Evolutionary conservation across 108 stramenopile species (phyloP).

Genomic region (Cylindrotheca closterium): DNA sequence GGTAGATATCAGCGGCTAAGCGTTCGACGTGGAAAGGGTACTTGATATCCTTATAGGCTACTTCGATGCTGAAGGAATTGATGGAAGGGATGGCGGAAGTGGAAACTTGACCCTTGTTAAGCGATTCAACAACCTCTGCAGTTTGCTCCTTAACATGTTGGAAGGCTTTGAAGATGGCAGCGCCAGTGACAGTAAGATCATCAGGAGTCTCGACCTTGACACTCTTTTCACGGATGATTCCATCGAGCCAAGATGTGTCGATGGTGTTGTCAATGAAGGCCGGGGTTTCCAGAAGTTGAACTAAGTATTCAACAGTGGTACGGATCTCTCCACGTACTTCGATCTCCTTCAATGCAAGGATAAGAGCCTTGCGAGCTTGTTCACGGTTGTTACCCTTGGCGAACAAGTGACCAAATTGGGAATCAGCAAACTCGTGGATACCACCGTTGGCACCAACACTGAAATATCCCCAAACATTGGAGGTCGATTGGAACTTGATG

Average conservation of each 20-base stretch:
- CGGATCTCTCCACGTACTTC: conserved; percentile 98
- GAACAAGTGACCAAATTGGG: conserved; percentile 98
- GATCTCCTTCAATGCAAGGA: conserved; percentile 95
- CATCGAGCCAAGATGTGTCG: conserved; percentile 96
- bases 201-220: conserved; percentile 70
- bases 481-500: conserved; percentile 98
- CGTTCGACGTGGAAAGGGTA: conserved; percentile 92
- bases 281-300: conserved; percentile 92
- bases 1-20: conserved; percentile 70
- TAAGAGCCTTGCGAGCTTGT: conserved; percentile 91
- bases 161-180: conserved; percentile 91
- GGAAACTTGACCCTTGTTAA: conserved; percentile 92
- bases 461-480: conserved; percentile 98
- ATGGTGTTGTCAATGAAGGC: conserved; percentile 97
- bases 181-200: conserved; percentile 83
- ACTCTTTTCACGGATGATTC: conserved; percentile 90
- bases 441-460: conserved; percentile 96
- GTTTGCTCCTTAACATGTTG: conserved; percentile 72
- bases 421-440: conserved; percentile 98
- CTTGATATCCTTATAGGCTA: conserved; percentile 90
- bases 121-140: conserved; percentile 68
- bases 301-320: conserved; percentile 97
- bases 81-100: conserved; percentile 79
- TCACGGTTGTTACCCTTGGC: conserved; percentile 95
- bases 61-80: conserved; percentile 89